These are phyloP conservation scores for Xylaria acuta DNA, from an alignment of 495 filamentous ascomycete species.

Conservation along the genomic window DNA sequence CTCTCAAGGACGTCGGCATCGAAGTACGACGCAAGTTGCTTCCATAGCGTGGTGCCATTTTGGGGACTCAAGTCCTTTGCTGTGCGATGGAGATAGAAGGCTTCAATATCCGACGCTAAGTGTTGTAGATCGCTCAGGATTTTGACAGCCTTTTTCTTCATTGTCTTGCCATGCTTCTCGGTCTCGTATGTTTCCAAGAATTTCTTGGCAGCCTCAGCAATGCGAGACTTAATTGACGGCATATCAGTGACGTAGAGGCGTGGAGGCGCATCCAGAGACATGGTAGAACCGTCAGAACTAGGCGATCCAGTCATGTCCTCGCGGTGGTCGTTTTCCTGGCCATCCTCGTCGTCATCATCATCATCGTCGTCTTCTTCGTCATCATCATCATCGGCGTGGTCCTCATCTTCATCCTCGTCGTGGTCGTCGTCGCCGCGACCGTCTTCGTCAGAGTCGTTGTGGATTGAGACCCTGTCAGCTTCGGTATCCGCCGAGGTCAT, in stretches of 20 bases:
- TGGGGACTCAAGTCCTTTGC: conserved; percentile 49
- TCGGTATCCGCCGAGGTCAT: conserved; percentile 58
- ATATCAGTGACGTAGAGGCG: conserved; percentile 55
- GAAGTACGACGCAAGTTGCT: conserved; percentile 82
- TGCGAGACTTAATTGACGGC: conserved; percentile 73
- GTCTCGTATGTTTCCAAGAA: conserved; percentile 86
- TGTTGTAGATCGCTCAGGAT: conserved; percentile 76
- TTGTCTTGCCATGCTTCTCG: conserved; percentile 68
- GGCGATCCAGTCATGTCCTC: conserved; percentile 73
- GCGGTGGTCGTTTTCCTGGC: conserved; percentile 60
- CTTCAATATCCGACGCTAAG: conserved; percentile 73
- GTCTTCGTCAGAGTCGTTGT: conserved; percentile 56
- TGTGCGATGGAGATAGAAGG: conserved; percentile 67
- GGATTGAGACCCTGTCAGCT: conserved; percentile 53
- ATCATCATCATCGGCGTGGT: conserved; percentile 25
- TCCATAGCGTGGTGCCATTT: conserved; percentile 70
- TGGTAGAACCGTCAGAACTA: conserved; percentile 63
- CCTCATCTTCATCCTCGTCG: conserved; percentile 60
- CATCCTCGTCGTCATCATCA: conserved; percentile 51
- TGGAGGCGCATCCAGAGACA: conserved; percentile 60
- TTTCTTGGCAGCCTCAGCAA: conserved; percentile 73
- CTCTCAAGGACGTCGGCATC: conserved; percentile 85
- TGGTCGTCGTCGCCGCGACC: conserved; percentile 60
- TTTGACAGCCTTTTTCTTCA: conserved; percentile 76
- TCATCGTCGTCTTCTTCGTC: conserved; percentile 32